Base-by-base conservation (phyloP, 305 asterid species). In the Fraxinus floribunda region DNA sequence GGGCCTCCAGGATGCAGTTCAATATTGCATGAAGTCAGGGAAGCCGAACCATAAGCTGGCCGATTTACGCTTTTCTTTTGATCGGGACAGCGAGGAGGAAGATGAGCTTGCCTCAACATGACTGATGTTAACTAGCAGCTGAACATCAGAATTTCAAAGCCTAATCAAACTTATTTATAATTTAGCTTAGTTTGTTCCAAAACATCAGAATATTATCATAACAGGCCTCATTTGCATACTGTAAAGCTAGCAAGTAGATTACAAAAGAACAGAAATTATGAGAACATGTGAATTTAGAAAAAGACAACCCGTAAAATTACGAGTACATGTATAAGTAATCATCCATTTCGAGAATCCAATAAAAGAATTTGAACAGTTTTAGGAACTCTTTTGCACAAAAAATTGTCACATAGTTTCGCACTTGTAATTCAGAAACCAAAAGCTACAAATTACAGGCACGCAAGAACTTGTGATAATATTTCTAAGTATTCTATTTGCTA, bases 71-170 rank as follows among this genome's bases (percentile, higher is more conserved):
- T 52, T 86, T 90, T 94, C 91, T 91, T 94, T 83, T 90, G 95
- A 86, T 90, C 90, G 79, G 97, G 98, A 85, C 95, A 93, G 13
- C 98, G 97, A 76, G 98, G 98, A 32, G 97, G 98, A 83, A 91
- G 98, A 46, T 90, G 97, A 79, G 95, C 89, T 84, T 91, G 96
- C 84, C 90, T 89, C 72, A 97, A 93, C 98, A 94, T 94, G 41
- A 38, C 68, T 84, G 89, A 80, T 74, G 84, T 81, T 76, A 72
- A 83, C 84, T 81, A 85, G 84, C 87, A 83, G 86, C 84, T 83
- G 82, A 82, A 75, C 46, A 86, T 72, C 85, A 79, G 22, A 78
- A 29, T 55, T 34, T 82, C 36, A 79, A 70, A 30, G 75, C 80
- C 79, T 83, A 80, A 39, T 80, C 62, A 34, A 77, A 34, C 34